phyloP scores from a whole-genome alignment of 257 asterid species.

The Nicotiana obtusifolia region DNA sequence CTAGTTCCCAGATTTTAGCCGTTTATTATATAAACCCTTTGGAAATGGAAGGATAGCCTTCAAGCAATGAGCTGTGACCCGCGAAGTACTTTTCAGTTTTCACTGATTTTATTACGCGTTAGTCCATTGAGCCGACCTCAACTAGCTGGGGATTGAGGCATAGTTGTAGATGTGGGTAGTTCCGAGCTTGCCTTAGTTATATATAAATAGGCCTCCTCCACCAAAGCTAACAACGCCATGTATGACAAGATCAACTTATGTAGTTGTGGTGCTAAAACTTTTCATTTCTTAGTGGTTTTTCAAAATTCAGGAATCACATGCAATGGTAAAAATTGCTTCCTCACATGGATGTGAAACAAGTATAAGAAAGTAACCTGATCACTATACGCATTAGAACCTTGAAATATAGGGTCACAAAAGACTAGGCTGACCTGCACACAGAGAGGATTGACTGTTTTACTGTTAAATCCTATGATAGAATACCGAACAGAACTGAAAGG shows the following conservation, averaged over 20 bases:
- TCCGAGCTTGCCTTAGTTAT: neutral
- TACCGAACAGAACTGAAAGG: neutral
- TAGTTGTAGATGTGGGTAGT: neutral
- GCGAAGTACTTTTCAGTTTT: conserved; percentile 1
- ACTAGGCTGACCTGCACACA: neutral
- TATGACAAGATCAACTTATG: neutral
- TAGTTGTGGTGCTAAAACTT: neutral
- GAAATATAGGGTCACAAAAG: neutral
- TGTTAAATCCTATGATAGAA: neutral
- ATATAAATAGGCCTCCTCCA: neutral
- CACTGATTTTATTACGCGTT: neutral
- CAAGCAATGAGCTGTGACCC: neutral
- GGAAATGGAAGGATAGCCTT: neutral
- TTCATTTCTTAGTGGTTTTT: neutral
- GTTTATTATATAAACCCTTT: neutral
- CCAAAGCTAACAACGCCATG: neutral
- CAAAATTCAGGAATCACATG: neutral
- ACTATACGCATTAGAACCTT: neutral
- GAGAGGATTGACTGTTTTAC: neutral
- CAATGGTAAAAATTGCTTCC: neutral
- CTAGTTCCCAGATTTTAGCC: neutral
- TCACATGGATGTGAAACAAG: neutral
- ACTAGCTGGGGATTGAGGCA: neutral
- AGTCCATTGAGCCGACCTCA: neutral
- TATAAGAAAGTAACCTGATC: neutral